Conservation (phyloP, 148 eudicot species). For the Persicaria maculosa region DNA sequence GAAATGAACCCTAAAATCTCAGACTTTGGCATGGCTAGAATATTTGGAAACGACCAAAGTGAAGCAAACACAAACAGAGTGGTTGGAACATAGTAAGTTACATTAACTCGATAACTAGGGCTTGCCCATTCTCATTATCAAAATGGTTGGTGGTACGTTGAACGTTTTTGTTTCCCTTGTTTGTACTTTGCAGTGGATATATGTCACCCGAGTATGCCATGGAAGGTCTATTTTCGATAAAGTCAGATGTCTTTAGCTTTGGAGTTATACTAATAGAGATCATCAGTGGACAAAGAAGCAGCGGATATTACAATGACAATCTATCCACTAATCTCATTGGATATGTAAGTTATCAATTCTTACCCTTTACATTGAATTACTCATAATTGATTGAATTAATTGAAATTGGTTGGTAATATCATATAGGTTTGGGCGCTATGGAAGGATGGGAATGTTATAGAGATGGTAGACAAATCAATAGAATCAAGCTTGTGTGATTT, state of each 20-base stretch:
- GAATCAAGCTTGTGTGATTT: no score
- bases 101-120: not conserved
- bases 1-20: constrained; percentile 24
- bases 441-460: not conserved
- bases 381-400: not conserved
- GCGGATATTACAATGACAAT: constrained; percentile 8
- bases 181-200: constrained; percentile 33
- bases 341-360: not conserved
- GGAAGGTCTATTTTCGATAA: constrained; percentile 32
- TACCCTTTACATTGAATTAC: no score
- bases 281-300: constrained; percentile 24
- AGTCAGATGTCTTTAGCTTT: constrained; percentile 42
- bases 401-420: not conserved
- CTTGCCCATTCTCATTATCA: not conserved
- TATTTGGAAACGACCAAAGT: constrained; percentile 20
- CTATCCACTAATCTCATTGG: constrained; percentile 7
- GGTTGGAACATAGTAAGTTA: constrained; percentile 21
- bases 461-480: not conserved
- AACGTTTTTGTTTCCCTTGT: not conserved
- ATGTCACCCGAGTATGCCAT: constrained; percentile 41
- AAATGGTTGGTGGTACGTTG: not conserved
- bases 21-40: constrained; percentile 27
- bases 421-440: constrained; percentile 11
- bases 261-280: constrained; percentile 46
- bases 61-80: constrained; percentile 20